A percentile compares a stretch with the other conserved stretches of the same genome.
phyloP scores from a whole-genome alignment of 805 yeast genomes.

The Spathaspora sp. region DNA sequence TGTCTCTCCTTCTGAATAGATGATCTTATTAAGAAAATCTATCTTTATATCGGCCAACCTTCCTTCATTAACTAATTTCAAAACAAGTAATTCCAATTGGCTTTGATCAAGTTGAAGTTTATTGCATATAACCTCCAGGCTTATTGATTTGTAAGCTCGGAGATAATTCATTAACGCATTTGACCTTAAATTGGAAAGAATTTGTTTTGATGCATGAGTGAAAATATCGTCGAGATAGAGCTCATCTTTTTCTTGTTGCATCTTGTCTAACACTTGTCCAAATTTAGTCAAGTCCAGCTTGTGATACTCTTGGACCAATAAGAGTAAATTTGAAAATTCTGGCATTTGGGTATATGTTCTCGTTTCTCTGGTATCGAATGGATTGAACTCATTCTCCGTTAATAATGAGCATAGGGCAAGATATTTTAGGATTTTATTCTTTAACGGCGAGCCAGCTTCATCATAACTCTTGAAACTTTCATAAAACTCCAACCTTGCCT shows the following conservation, averaged over 20 bases:
- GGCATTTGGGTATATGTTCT: slow-evolving; percentile 41
- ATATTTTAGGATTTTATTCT: slow-evolving; percentile 57
- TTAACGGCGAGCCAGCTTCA: slow-evolving; percentile 42
- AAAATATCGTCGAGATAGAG: slow-evolving; percentile 30
- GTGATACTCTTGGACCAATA: slow-evolving; percentile 28
- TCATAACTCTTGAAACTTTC: slow-evolving; percentile 42
- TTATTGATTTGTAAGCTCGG: slow-evolving; percentile 26
- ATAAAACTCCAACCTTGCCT: slow-evolving; percentile 61
- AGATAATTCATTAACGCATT: slow-evolving; percentile 26
- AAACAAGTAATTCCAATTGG: slow-evolving; percentile 24
- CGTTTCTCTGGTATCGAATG: slow-evolving; percentile 72
- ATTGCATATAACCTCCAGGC: slow-evolving; percentile 21
- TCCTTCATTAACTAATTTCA: slow-evolving; percentile 28
- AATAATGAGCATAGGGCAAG: slow-evolving; percentile 59
- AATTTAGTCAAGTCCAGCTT: slow-evolving; percentile 22
- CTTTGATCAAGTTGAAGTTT: slow-evolving; percentile 16
- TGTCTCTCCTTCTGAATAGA: slow-evolving; percentile 1
- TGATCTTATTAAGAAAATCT: slow-evolving; percentile 22
- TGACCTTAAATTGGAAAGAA: slow-evolving; percentile 27
- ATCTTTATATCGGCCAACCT: slow-evolving; percentile 22
- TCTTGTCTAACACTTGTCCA: slow-evolving; percentile 10
- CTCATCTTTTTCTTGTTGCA: slow-evolving; percentile 17
- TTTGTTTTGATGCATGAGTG: slow-evolving; percentile 19
- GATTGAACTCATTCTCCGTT: slow-evolving; percentile 63
- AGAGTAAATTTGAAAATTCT: slow-evolving; percentile 25